These are phyloP conservation scores for Ophiostoma montium DNA, from an alignment of 2,329 filamentous ascomycete species.

Conservation along the genomic window DNA sequence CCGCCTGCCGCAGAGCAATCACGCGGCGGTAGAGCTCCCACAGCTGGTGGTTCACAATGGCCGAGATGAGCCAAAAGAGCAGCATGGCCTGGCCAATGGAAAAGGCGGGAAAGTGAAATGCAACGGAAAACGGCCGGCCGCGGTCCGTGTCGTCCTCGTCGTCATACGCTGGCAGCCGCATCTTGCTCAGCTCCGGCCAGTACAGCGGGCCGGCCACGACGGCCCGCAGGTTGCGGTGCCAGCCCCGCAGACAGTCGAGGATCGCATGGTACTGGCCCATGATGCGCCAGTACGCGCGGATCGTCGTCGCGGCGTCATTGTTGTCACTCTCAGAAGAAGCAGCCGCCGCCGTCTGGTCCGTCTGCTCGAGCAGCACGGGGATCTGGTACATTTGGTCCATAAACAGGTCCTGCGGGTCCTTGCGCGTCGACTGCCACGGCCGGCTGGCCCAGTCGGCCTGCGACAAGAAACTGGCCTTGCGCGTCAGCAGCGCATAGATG, in stretches of 20 bases:
- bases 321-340: neutral
- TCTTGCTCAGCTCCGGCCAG: slow-evolving; percentile 12
- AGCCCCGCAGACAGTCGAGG: slow-evolving; percentile 5
- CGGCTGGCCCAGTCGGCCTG: slow-evolving; percentile 10
- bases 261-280: slow-evolving; percentile 8
- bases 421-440: slow-evolving; percentile 11
- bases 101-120: slow-evolving; percentile 15
- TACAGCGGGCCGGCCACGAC: slow-evolving; percentile 13
- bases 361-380: slow-evolving; percentile 9
- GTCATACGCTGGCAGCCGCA: neutral
- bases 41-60: slow-evolving; percentile 11
- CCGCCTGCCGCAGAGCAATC: neutral
- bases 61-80: slow-evolving; percentile 12
- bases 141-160: neutral
- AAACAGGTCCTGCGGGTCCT: slow-evolving; percentile 14
- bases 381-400: slow-evolving; percentile 14
- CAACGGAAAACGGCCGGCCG: slow-evolving; percentile 12
- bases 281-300: slow-evolving; percentile 2
- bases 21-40: slow-evolving; percentile 2
- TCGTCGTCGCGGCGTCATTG: neutral
- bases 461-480: slow-evolving; percentile 11
- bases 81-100: slow-evolving; percentile 12
- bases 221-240: slow-evolving; percentile 9
- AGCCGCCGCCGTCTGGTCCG: slow-evolving; percentile 1
- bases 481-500: slow-evolving; percentile 9